Conservation (phyloP, 192 early-diverging fungal genomes). For the Coemansia sp. region DNA sequence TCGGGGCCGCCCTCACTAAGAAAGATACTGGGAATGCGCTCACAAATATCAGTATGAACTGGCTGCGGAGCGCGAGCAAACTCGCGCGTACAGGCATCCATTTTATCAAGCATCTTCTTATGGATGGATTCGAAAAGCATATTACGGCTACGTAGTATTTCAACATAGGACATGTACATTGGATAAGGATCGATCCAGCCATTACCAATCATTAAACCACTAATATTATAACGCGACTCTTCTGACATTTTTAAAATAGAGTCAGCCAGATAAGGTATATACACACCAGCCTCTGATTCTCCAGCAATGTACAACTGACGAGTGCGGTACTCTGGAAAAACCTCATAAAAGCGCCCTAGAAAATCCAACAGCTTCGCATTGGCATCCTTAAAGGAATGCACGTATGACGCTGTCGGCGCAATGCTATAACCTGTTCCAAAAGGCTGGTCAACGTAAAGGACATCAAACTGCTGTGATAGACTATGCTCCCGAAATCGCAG, state of each 20-base stretch:
- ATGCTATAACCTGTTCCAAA: slow-evolving; percentile 62
- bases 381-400: slow-evolving; percentile 38
- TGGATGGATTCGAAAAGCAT: slow-evolving; percentile 27
- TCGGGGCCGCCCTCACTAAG: slow-evolving; percentile 36
- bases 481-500: slow-evolving; percentile 38
- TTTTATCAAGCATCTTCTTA: slow-evolving; percentile 19
- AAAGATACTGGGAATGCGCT: slow-evolving; percentile 33
- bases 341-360: slow-evolving; percentile 56
- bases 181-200: slow-evolving; percentile 73
- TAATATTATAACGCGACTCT: slow-evolving; percentile 28
- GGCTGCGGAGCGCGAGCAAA: slow-evolving; percentile 50
- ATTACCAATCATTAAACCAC: slow-evolving; percentile 67
- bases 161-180: slow-evolving; percentile 58
- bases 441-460: slow-evolving; percentile 66
- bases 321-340: slow-evolving; percentile 57
- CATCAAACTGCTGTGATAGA: slow-evolving; percentile 52
- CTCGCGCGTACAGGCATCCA: slow-evolving; percentile 41
- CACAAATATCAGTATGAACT: slow-evolving; percentile 47
- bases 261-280: slow-evolving; percentile 67
- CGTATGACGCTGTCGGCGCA: slow-evolving; percentile 14
- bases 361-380: slow-evolving; percentile 56
- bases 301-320: slow-evolving; percentile 67
- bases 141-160: slow-evolving; percentile 40
- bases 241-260: slow-evolving; percentile 54
- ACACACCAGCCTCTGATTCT: slow-evolving; percentile 73